A percentile compares a stretch with the other conserved stretches of the same genome.
These are phyloP conservation scores for Rhodotorula babjevae DNA, from an alignment of 768 basidiomycete species.

Conservation along the genomic window DNA sequence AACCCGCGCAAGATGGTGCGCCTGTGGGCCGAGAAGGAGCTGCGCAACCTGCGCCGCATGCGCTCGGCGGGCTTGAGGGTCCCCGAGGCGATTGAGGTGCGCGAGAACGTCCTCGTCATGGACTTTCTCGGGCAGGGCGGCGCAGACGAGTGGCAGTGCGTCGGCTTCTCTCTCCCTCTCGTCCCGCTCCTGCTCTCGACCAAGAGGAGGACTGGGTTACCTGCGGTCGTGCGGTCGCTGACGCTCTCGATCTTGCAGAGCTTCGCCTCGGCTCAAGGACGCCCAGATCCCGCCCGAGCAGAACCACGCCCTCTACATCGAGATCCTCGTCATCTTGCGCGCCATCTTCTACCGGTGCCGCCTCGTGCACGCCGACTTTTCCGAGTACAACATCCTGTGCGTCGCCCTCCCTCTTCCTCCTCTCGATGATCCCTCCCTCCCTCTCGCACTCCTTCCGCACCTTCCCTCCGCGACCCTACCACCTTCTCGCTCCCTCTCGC, in stretches of 20 bases:
- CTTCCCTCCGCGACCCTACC: no score
- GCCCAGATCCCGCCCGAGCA: slow-evolving; percentile 58
- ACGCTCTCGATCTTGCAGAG: slow-evolving; percentile 55
- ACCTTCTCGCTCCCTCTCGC: no score
- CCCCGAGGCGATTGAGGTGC: slow-evolving; percentile 84
- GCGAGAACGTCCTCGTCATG: slow-evolving; percentile 97
- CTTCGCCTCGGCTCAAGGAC: slow-evolving; percentile 89
- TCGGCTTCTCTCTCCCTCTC: no score
- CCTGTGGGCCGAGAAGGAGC: slow-evolving; percentile 98
- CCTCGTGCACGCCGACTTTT: slow-evolving; percentile 94
- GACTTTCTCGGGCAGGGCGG: slow-evolving; percentile 56
- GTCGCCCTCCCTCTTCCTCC: slow-evolving; percentile 38
- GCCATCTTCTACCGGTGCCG: slow-evolving; percentile 83
- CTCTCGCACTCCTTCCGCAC: no score
- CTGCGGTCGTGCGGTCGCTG: no score
- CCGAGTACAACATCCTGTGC: slow-evolving; percentile 95
- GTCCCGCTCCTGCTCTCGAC: background rate
- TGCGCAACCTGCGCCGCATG: slow-evolving; percentile 87
- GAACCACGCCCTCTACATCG: slow-evolving; percentile 63
- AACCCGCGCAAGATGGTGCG: slow-evolving; percentile 99
- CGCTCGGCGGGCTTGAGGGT: slow-evolving; percentile 75
- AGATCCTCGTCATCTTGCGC: slow-evolving; percentile 73
- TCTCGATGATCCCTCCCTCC: no score
- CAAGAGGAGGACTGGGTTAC: no score
- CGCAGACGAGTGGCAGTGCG: slow-evolving; percentile 52